These are phyloP conservation scores for Aspergillus sclerotiicarbonarius DNA, from an alignment of 495 filamentous ascomycete genomes.

Conservation along the genomic window DNA sequence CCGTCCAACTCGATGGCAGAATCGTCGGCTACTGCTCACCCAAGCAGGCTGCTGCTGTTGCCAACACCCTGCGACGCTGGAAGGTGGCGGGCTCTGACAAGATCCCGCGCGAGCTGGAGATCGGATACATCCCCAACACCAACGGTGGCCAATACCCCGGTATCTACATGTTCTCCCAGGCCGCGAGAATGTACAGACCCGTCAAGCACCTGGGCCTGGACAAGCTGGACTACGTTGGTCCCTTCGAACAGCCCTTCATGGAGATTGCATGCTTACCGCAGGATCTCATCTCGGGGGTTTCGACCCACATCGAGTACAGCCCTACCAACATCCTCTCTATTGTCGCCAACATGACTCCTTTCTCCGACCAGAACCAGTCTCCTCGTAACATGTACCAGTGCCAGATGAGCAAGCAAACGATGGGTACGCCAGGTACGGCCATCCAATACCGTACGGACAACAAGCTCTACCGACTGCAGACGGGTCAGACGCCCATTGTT, in stretches of 20 bases:
- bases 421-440: slow-evolving; percentile 93
- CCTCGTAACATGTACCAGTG: slow-evolving; percentile 99
- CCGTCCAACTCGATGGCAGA: slow-evolving; percentile 83
- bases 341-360: slow-evolving; percentile 96
- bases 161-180: slow-evolving; percentile 84
- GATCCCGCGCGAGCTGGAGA: slow-evolving; percentile 82
- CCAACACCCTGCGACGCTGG: slow-evolving; percentile 85
- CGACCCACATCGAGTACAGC: slow-evolving; percentile 90
- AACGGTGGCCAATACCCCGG: slow-evolving; percentile 91
- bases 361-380: slow-evolving; percentile 98
- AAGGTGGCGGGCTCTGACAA: slow-evolving; percentile 89
- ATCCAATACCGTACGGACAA: slow-evolving; percentile 90
- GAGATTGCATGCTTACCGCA: slow-evolving; percentile 84
- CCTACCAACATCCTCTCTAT: slow-evolving; percentile 98
- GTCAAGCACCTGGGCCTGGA: slow-evolving; percentile 88
- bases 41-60: slow-evolving; percentile 71
- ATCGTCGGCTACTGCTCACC: slow-evolving; percentile 90
- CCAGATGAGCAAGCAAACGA: slow-evolving; percentile 99
- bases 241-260: slow-evolving; percentile 98
- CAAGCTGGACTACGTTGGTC: slow-evolving; percentile 81
- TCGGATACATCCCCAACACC: slow-evolving; percentile 85
- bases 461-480: slow-evolving; percentile 92
- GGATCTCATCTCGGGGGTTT: slow-evolving; percentile 81
- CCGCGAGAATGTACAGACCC: slow-evolving; percentile 83
- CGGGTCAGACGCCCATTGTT: slow-evolving; percentile 92